phyloP scores from a whole-genome alignment of 345 rosid species.

The Populus davidiana region DNA sequence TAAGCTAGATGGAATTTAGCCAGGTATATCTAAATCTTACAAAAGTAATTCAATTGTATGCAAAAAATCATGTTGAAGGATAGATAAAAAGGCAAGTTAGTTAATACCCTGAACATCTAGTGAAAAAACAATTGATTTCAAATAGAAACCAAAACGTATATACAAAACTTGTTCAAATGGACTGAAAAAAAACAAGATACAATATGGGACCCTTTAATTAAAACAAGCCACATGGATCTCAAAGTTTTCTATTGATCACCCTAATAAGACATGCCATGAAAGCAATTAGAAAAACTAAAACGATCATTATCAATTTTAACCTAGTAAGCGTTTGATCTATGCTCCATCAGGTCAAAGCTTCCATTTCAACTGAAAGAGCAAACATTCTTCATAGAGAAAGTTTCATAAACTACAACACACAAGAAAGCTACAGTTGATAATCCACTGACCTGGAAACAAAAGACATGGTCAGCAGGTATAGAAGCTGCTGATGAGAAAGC shows the following conservation, averaged over 20 bases:
- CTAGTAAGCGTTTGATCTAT: not conserved
- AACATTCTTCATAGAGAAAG: not conserved
- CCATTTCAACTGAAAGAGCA: not conserved
- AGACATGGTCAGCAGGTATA: conserved; percentile 97
- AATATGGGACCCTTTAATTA: not conserved
- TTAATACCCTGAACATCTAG: not conserved
- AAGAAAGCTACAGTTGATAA: conserved; percentile 14
- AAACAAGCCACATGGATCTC: not conserved
- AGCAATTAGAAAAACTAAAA: not conserved
- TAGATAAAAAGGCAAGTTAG: not conserved
- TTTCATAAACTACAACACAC: conserved; percentile 7
- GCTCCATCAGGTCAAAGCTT: not conserved
- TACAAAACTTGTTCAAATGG: not conserved
- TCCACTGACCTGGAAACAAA: conserved; percentile 75
- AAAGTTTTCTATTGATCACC: not conserved
- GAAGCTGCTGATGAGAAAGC: conserved; percentile 97
- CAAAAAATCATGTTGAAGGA: not conserved
- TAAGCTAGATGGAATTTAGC: not conserved
- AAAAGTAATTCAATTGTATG: not conserved
- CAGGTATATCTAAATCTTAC: not conserved
- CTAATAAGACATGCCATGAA: not conserved
- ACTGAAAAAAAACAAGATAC: not conserved
- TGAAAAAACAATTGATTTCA: not conserved
- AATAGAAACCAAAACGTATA: not conserved
- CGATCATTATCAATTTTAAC: not conserved